Evolutionary conservation across 805 yeast species (phyloP).

Genomic region (Kuraishia cidri): DNA sequence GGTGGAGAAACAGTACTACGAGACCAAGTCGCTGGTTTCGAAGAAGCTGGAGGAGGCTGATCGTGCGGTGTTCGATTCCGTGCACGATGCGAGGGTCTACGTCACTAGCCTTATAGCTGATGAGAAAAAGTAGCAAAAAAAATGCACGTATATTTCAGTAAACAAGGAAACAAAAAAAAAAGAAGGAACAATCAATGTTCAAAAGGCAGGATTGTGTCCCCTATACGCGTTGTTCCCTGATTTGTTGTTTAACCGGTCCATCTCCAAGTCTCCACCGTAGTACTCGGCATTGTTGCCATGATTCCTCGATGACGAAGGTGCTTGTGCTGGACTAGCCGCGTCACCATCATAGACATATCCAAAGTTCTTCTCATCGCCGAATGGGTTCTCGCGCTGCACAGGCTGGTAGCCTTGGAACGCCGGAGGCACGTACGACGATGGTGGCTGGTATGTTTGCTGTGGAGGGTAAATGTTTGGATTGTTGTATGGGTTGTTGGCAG

Average conservation of each 20-base stretch:
- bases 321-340: too few relatives aligned
- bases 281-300: too few relatives aligned
- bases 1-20: background rate
- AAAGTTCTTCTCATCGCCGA: constrained; percentile 4
- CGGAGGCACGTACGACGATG: background rate
- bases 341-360: background rate
- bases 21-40: background rate
- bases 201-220: too few relatives aligned
- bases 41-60: background rate
- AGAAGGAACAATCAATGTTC: background rate
- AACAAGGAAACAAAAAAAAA: background rate
- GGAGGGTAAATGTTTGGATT: constrained; percentile 22
- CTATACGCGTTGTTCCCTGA: too few relatives aligned
- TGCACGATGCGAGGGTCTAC: background rate
- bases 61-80: background rate
- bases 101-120: background rate
- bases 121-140: background rate
- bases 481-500: constrained; percentile 13
- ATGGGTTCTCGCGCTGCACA: constrained; percentile 6
- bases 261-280: too few relatives aligned
- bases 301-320: too few relatives aligned
- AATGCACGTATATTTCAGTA: background rate
- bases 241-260: too few relatives aligned
- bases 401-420: background rate
- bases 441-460: constrained; percentile 1